Conservation (phyloP, 257 asterid species). For the Thymus mandschuricus region DNA sequence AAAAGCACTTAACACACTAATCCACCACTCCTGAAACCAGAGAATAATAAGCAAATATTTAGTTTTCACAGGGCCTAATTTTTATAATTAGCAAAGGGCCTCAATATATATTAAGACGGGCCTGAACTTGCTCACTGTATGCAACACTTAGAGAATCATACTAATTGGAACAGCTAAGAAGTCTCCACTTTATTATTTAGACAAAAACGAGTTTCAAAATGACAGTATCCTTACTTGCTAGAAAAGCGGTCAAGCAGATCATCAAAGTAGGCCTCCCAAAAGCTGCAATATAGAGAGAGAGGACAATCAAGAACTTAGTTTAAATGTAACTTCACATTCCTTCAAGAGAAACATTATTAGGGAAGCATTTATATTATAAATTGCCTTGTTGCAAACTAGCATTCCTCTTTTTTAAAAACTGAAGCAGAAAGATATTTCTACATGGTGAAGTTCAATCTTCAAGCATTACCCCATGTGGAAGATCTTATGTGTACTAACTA, state of each 20-base stretch:
- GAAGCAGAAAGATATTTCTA: constrained; percentile 6
- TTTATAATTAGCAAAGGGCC: too few relatives aligned
- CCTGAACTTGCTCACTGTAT: too few relatives aligned
- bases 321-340: constrained; percentile 9
- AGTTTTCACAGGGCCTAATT: too few relatives aligned
- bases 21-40: too few relatives aligned
- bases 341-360: neutral
- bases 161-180: too few relatives aligned
- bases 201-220: constrained; percentile 20
- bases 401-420: constrained; percentile 5
- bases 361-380: constrained; percentile 13
- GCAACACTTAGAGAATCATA: too few relatives aligned
- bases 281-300: constrained; percentile 52
- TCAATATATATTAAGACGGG: too few relatives aligned
- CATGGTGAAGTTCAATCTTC: constrained; percentile 4
- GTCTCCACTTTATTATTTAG: neutral
- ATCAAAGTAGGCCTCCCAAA: constrained; percentile 96
- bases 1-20: too few relatives aligned
- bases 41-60: too few relatives aligned
- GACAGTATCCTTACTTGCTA: constrained; percentile 62
- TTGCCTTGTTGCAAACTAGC: neutral
- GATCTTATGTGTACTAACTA: too few relatives aligned
- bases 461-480: neutral
- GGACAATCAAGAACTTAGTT: constrained; percentile 19
- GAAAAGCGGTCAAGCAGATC: constrained; percentile 82